Conservation (phyloP, 2,329 filamentous ascomycete genomes). For the Xylaria sp. region DNA sequence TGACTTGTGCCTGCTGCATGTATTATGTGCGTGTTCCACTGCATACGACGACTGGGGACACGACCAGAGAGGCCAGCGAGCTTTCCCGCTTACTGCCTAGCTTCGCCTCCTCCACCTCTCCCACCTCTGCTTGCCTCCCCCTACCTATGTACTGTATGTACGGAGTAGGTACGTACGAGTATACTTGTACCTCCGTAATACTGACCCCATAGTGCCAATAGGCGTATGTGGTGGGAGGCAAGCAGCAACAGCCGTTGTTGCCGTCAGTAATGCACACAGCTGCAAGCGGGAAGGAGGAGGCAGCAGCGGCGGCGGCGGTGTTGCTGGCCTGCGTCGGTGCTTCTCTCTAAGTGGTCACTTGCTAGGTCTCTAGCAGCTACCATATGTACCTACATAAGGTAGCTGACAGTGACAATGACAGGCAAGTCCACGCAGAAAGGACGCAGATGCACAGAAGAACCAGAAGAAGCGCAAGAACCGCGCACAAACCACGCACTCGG, state of each 20-base stretch:
- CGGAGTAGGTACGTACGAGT: no score
- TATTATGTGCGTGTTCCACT: slow-evolving; percentile 21
- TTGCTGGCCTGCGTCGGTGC: no score
- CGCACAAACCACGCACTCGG: slow-evolving; percentile 29
- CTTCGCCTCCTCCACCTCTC: background rate
- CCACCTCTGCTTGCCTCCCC: background rate
- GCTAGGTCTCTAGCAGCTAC: background rate
- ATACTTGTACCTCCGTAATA: background rate
- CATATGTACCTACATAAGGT: no score
- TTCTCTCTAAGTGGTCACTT: no score
- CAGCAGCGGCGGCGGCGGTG: no score
- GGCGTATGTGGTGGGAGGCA: no score
- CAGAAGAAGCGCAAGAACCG: slow-evolving; percentile 12
- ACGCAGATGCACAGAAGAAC: slow-evolving; percentile 27
- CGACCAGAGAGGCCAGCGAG: background rate
- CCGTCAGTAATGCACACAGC: no score
- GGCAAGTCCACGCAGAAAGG: slow-evolving; percentile 32
- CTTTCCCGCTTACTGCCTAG: slow-evolving; percentile 5
- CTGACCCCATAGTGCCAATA: background rate
- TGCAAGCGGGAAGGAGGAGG: no score
- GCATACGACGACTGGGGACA: background rate
- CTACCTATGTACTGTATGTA: no score
- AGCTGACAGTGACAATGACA: slow-evolving; percentile 1
- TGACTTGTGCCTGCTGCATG: slow-evolving; percentile 43
- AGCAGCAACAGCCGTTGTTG: no score